Conservation (phyloP, 2,329 filamentous ascomycete species). For the Tolypocladium sp. region DNA sequence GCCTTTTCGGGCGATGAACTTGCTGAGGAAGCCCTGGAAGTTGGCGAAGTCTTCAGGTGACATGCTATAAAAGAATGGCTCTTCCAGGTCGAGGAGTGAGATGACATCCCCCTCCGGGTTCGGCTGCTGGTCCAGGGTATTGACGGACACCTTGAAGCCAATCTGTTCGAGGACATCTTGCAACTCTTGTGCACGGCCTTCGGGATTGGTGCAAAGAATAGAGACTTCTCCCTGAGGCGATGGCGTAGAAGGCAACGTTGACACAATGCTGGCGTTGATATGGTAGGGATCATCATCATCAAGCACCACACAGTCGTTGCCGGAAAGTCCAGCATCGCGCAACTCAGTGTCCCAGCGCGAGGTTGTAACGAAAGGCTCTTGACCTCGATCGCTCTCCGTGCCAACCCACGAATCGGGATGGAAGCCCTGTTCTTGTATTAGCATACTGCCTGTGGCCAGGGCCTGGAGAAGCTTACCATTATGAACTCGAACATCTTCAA, state of each 20-base stretch:
- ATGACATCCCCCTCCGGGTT: conserved; percentile 2
- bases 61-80: conserved; percentile 7
- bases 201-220: background rate
- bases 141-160: background rate
- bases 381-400: background rate
- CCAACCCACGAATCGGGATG: background rate
- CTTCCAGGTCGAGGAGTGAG: conserved; percentile 8
- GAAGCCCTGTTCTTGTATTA: background rate
- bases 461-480: background rate
- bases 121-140: background rate
- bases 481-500: background rate
- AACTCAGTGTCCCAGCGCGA: conserved; percentile 4
- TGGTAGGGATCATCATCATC: conserved; percentile 3
- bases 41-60: background rate
- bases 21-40: conserved; percentile 10
- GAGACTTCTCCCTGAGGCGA: background rate
- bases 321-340: conserved; percentile 1
- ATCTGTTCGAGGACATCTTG: background rate
- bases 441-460: too few relatives aligned
- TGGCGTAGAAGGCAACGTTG: background rate
- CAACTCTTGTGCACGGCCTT: background rate
- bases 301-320: conserved; percentile 1
- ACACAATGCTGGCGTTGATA: background rate
- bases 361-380: background rate
- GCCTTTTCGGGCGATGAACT: background rate